Base-by-base conservation (phyloP, 352 stramenopile genomes). In the Pythium rhizo-oryzae region DNA sequence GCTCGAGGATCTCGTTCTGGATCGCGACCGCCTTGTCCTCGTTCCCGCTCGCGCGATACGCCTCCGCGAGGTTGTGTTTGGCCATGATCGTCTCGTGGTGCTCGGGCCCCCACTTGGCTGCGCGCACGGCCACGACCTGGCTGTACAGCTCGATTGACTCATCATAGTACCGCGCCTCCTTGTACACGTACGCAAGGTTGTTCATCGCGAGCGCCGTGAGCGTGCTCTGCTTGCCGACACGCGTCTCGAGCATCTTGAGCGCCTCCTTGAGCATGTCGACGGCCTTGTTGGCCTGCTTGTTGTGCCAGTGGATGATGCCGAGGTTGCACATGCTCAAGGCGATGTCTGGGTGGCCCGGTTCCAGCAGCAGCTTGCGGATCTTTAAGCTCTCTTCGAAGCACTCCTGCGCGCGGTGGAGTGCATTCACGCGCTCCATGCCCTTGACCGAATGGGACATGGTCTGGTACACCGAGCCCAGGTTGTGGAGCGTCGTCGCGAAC, bases 11-110 rank as follows among this genome's bases (percentile, higher is more conserved):
- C 61, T 92, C 72, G 46, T 92, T 90, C 60, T 95, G 87, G 53
- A 95, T 89, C 52, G 71, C 75, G 37, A 92, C 63, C 4, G 87
- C 87, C 46, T 91, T 91, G 43, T 92, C 82, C 39, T 95, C 87
- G 46, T 92, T 85, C 9, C 87, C 87, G 24, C 74, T 87, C 19
- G 87, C 86, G 33, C 84, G 87, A 53, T 91, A 91, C 1, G 84
- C 82, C 62, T 95, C 87, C 0, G 87, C 83, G 37, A 92, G 76
- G 62, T 95, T 95, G 78, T 95, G 87, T 51, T 79, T 78, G 28
- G 85, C 85, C 71, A 93, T 90, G 66, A 95, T 93, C 25, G 84
- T 93, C 62, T 94, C 85, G 59, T 92, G 88, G 69, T 95, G 87
- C 56, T 79, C 70, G 0, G 68, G 43, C 2, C 85, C 87, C 23